Evolutionary conservation across 2,329 filamentous ascomycete species (phyloP), one percentile per base, ranked within the genome.

Genomic region (Colletotrichum sp.): DNA sequence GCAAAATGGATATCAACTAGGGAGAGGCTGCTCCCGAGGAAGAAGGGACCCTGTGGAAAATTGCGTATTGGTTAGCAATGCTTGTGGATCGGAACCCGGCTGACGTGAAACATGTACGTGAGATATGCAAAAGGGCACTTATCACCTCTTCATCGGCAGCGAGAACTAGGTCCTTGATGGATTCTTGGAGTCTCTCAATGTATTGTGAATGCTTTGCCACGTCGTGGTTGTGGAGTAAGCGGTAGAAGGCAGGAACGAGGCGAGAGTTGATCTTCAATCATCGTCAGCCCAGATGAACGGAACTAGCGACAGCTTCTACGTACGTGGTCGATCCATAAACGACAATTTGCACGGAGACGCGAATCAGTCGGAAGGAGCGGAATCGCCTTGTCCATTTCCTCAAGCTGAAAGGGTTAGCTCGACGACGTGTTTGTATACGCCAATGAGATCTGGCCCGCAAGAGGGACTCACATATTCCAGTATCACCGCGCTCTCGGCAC

Each of bases 251-350:
- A 0, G 95, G 94, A 3, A 98, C 90, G 71, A 98, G 92, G 78
- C 93, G 89, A 36, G 93, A 90, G 82, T 97, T 96, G 81, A 96
- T 92, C 92, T 94, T 13, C 13, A 36, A 13, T 10, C 6, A 18
- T 10, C 16, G 24, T 71, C 26, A 67, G 67, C 36, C 21, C 15
- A 24, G 7, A 18, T 21, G 9, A 65, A 55, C 10, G 30, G 65
- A 63, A 30, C 39, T 16, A 21, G 16, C 9, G 24, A 26, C 8
- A 49, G 16, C 44, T 52, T 24, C 44, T 52, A 52, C 44, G 10
- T 24, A 95, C 92, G 86, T 97, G 95, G 79, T 96, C 94, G 30
- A 92, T 90, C 95, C 95, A 98, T 12, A 97, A 85, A 59, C 95
- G 91, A 75, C 92, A 95, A 72, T 94, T 92, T 3, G 96, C 95